phyloP scores from a whole-genome alignment of 345 rosid genomes.

The Luvunga scandens region DNA sequence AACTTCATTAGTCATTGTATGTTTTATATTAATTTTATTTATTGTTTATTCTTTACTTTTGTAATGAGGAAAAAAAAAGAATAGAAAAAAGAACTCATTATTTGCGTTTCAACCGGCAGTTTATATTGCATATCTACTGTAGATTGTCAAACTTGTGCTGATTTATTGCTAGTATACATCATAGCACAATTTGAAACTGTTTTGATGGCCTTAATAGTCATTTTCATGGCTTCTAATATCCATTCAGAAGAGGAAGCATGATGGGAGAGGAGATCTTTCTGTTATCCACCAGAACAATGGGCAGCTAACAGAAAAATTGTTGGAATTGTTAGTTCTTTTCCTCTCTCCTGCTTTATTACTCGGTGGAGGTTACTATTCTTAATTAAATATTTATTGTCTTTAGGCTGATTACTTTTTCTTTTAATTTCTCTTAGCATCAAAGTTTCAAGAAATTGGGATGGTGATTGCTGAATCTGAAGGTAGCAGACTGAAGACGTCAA shows the following conservation, averaged over 20 bases:
- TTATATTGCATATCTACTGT: neutral
- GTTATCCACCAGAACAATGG: slow-evolving; percentile 59
- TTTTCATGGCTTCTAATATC: neutral
- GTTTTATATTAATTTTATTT: neutral
- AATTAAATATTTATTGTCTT: neutral
- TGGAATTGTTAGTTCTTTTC: neutral
- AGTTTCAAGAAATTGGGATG: neutral
- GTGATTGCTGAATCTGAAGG: neutral
- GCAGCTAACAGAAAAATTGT: neutral
- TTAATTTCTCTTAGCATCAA: neutral
- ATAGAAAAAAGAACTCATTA: no score
- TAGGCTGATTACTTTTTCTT: neutral
- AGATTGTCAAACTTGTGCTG: neutral
- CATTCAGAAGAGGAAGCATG: slow-evolving; percentile 86
- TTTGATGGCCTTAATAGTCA: neutral
- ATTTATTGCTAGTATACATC: neutral
- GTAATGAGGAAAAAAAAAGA: neutral
- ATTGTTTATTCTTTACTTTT: neutral
- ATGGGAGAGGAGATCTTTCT: slow-evolving; percentile 67
- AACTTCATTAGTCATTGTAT: slow-evolving; percentile 1
- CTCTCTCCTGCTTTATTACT: neutral
- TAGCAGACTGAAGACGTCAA: neutral
- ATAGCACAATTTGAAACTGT: neutral
- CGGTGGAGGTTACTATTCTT: neutral
- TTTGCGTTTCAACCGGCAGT: neutral